These are phyloP conservation scores for Cryptosporidium meleagridis DNA, from an alignment of 169 alveolate species.

Conservation along the genomic window DNA sequence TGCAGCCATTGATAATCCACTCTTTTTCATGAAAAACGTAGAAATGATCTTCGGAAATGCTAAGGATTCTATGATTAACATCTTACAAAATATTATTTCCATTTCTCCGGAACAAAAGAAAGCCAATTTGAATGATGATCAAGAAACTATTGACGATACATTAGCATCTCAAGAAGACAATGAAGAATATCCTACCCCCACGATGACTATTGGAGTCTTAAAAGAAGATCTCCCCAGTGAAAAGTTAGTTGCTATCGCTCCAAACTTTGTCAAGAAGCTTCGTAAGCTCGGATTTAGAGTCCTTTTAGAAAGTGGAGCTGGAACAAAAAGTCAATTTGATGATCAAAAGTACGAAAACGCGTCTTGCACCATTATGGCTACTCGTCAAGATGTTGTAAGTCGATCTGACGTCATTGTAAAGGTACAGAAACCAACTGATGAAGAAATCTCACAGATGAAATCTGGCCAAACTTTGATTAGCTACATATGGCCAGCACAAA, in stretches of 20 bases:
- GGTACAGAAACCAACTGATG: constrained; percentile 83
- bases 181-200: constrained; percentile 69
- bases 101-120: constrained; percentile 43
- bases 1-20: constrained; percentile 93
- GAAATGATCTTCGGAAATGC: constrained; percentile 92
- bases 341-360: constrained; percentile 81
- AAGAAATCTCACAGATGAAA: constrained; percentile 80
- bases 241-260: constrained; percentile 86
- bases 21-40: constrained; percentile 89
- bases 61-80: constrained; percentile 75
- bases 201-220: constrained; percentile 77
- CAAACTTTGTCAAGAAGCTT: constrained; percentile 84
- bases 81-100: constrained; percentile 11
- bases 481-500: constrained; percentile 86
- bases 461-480: constrained; percentile 83
- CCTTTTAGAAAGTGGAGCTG: constrained; percentile 86
- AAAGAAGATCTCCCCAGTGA: constrained; percentile 79
- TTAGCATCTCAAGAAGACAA: constrained; percentile 4
- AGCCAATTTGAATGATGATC: background rate
- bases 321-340: constrained; percentile 82
- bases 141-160: constrained; percentile 17
- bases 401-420: constrained; percentile 83
- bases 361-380: constrained; percentile 80
- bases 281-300: constrained; percentile 87
- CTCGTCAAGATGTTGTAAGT: constrained; percentile 78